Percentiles rank a stretch among this genome's conserved stretches.
These are phyloP conservation scores for Deinandra increscens DNA, from an alignment of 129 eudicot species.

Conservation along the genomic window DNA sequence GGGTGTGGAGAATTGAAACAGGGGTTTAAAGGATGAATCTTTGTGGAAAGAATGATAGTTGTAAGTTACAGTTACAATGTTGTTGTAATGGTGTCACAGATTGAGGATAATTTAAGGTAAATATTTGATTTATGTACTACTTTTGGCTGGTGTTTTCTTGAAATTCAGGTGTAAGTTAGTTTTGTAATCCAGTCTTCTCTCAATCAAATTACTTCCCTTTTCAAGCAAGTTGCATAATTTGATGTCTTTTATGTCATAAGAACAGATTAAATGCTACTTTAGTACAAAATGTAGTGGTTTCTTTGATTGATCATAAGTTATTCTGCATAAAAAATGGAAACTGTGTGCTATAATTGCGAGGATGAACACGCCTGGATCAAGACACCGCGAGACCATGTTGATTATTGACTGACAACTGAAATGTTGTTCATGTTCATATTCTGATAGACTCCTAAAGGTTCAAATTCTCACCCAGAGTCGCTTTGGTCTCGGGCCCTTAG, in stretches of 20 bases:
- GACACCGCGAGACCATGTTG: no score
- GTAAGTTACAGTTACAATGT: neutral
- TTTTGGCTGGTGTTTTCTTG: neutral
- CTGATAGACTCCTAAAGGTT: no score
- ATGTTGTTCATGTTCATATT: no score
- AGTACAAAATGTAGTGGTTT: neutral
- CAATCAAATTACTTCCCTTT: neutral
- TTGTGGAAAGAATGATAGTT: neutral
- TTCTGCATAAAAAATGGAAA: no score
- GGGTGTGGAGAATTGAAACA: conserved; percentile 16
- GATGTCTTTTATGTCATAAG: neutral
- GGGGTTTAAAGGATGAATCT: neutral
- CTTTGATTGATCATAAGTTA: no score
- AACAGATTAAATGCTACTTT: neutral
- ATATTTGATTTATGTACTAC: neutral
- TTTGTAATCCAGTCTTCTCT: neutral
- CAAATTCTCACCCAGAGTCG: no score
- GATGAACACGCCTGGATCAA: no score
- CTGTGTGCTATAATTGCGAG: no score
- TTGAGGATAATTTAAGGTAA: neutral
- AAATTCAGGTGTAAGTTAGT: neutral
- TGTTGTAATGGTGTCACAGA: conserved; percentile 6
- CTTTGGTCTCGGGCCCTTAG: no score
- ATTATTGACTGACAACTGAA: no score
- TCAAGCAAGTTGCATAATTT: no score